phyloP scores from a whole-genome alignment of 257 asterid species.

The Fraxinus quadrangulata region DNA sequence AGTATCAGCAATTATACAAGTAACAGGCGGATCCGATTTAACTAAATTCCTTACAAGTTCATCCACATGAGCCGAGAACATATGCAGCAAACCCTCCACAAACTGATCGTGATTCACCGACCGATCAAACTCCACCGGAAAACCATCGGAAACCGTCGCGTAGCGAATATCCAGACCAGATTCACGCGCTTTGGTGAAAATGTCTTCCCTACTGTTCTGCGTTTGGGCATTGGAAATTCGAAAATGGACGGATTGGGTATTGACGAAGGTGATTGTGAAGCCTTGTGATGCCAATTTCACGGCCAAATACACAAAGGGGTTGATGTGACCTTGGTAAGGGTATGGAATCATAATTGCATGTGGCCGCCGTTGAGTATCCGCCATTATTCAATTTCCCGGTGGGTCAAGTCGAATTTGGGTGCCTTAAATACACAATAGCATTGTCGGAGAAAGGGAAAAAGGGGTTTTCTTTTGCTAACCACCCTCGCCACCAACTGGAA shows the following conservation, averaged over 20 bases:
- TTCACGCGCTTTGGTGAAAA: constrained; percentile 56
- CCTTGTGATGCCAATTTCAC: constrained; percentile 69
- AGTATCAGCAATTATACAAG: constrained; percentile 68
- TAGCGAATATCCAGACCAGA: constrained; percentile 73
- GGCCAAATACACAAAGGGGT: constrained; percentile 69
- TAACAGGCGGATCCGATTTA: constrained; percentile 48
- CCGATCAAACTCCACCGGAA: constrained; percentile 63
- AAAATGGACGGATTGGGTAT: constrained; percentile 67
- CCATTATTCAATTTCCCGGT: constrained; percentile 34
- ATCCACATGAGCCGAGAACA: constrained; percentile 57
- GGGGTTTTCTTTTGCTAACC: not conserved
- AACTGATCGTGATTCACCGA: constrained; percentile 60
- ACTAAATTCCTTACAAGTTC: constrained; percentile 50
- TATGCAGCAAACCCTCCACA: constrained; percentile 62
- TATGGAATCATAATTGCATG: constrained; percentile 76
- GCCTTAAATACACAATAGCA: not conserved
- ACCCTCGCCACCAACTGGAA: not conserved
- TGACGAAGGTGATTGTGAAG: constrained; percentile 68
- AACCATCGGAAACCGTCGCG: constrained; percentile 67
- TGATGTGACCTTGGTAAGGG: constrained; percentile 83
- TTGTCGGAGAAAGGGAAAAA: constrained; percentile 14
- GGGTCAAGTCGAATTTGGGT: not conserved
- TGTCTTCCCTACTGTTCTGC: constrained; percentile 33
- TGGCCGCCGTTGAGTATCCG: constrained; percentile 46
- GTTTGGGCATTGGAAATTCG: constrained; percentile 59